A percentile compares a stretch with the other conserved stretches of the same genome.
These are phyloP conservation scores for Boletus vinaceobasis DNA, from an alignment of 768 basidiomycete species.

Conservation along the genomic window DNA sequence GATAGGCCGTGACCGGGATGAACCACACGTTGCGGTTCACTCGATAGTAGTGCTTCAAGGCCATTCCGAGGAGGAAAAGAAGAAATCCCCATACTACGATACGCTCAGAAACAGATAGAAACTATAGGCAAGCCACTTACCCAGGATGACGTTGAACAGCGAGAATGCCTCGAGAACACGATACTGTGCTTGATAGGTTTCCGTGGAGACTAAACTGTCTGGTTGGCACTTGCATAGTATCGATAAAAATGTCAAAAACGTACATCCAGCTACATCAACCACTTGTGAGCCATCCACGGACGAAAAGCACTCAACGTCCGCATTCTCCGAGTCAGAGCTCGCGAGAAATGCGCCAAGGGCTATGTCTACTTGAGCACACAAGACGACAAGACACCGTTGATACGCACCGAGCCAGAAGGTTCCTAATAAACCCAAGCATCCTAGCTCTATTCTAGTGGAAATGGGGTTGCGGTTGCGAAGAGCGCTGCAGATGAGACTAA, in stretches of 20 bases:
- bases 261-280: conserved; percentile 64
- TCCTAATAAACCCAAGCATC: conserved; percentile 65
- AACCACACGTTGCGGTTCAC: conserved; percentile 60
- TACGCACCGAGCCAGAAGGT: conserved; percentile 75
- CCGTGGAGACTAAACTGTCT: conserved; percentile 61
- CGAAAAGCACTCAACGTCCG: conserved; percentile 80
- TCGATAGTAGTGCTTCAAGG: conserved; percentile 40
- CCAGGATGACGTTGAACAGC: conserved; percentile 68
- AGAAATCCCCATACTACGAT: conserved; percentile 48
- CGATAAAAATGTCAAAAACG: conserved; percentile 31
- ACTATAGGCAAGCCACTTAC: conserved; percentile 38
- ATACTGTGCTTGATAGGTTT: conserved; percentile 88
- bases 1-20: conserved; percentile 63
- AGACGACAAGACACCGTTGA: neutral
- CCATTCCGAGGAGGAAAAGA: conserved; percentile 42
- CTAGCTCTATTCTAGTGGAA: conserved; percentile 72
- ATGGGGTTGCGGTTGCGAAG: conserved; percentile 71
- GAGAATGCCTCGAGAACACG: conserved; percentile 79
- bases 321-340: conserved; percentile 72
- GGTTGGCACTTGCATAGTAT: neutral
- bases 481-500: conserved; percentile 62
- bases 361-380: conserved; percentile 29
- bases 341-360: conserved; percentile 72
- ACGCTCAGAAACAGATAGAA: conserved; percentile 7
- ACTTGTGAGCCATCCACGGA: conserved; percentile 48